Conservation (phyloP, 1,284 basidiomycete species). For the Moesziomyces globuligerus region DNA sequence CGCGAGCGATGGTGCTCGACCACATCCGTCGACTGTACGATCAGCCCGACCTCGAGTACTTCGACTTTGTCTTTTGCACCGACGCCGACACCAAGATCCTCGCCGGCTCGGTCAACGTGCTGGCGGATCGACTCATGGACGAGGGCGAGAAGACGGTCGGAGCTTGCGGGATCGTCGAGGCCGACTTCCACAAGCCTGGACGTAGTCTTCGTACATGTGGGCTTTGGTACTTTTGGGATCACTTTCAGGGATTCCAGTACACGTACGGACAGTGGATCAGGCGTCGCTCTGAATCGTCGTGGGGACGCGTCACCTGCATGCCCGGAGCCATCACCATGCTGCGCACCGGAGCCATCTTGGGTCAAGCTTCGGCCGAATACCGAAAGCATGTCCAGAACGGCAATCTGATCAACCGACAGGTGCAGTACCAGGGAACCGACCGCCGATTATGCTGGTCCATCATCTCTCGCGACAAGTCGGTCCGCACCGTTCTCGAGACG, state of each 20-base stretch:
- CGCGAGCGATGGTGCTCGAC: constrained; percentile 20
- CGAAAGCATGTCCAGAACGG: constrained; percentile 24
- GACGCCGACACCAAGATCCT: constrained; percentile 41
- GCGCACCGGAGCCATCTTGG: constrained; percentile 22
- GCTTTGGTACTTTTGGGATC: constrained; percentile 34
- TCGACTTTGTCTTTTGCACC: constrained; percentile 33
- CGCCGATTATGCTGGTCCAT: constrained; percentile 33
- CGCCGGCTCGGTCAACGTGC: constrained; percentile 19
- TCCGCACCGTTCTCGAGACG: constrained; percentile 31
- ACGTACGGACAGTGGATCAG: constrained; percentile 38
- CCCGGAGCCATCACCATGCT: constrained; percentile 36
- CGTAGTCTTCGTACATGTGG: constrained; percentile 15
- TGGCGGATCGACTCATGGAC: constrained; percentile 24
- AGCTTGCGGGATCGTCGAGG: constrained; percentile 32
- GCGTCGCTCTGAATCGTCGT: constrained; percentile 22
- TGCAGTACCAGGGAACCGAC: constrained; percentile 34
- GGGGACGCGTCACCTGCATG: constrained; percentile 36
- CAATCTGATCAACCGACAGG: constrained; percentile 28
- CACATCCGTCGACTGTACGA: constrained; percentile 21
- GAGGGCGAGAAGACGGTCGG: constrained; percentile 31
- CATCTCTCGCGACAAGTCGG: constrained; percentile 30
- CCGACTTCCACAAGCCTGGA: constrained; percentile 23
- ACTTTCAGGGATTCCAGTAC: constrained; percentile 37
- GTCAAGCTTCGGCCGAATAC: constrained; percentile 27
- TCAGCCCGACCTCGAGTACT: constrained; percentile 19